A percentile compares a stretch with the other conserved stretches of the same genome.
phyloP scores from a whole-genome alignment of 2,329 filamentous ascomycete species.

The Xylariaceae sp. region DNA sequence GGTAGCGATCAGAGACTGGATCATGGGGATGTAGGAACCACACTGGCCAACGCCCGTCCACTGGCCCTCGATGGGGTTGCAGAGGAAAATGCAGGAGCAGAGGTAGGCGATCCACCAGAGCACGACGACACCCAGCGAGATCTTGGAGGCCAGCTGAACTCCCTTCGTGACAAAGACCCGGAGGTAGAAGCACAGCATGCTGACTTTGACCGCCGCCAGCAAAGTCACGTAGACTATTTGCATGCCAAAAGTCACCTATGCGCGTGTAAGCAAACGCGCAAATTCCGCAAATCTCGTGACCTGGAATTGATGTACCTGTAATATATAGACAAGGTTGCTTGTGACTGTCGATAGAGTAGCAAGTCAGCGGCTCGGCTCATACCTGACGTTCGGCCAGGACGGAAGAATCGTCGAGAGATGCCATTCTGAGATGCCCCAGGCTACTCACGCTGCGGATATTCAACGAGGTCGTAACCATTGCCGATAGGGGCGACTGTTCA shows the following conservation, averaged over 20 bases:
- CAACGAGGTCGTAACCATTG: conserved; percentile 9
- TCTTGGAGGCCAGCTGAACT: conserved; percentile 14
- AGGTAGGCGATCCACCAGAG: conserved; percentile 20
- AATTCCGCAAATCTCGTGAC: no score
- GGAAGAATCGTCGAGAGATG: no score
- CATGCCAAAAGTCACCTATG: conserved; percentile 12
- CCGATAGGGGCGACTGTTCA: conserved; percentile 8
- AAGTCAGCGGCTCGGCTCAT: no score
- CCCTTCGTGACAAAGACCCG: conserved; percentile 10
- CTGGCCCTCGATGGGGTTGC: conserved; percentile 19
- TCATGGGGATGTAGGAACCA: conserved; percentile 28
- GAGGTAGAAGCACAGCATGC: conserved; percentile 15
- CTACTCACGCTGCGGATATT: conserved; percentile 11
- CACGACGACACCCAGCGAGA: conserved; percentile 17
- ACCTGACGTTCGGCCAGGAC: no score
- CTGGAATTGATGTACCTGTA: conserved; percentile 8
- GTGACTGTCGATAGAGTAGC: no score
- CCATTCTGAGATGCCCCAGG: no score
- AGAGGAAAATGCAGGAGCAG: conserved; percentile 22
- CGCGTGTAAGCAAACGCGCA: background rate
- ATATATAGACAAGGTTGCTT: conserved; percentile 11
- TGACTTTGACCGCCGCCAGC: conserved; percentile 12
- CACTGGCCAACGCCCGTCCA: conserved; percentile 20
- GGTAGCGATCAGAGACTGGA: conserved; percentile 29
- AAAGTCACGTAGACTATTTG: conserved; percentile 13